Evolutionary conservation across 2,329 filamentous ascomycete genomes (phyloP), one percentile per base, ranked within the genome.

Genomic region (Emergomyces africanus): DNA sequence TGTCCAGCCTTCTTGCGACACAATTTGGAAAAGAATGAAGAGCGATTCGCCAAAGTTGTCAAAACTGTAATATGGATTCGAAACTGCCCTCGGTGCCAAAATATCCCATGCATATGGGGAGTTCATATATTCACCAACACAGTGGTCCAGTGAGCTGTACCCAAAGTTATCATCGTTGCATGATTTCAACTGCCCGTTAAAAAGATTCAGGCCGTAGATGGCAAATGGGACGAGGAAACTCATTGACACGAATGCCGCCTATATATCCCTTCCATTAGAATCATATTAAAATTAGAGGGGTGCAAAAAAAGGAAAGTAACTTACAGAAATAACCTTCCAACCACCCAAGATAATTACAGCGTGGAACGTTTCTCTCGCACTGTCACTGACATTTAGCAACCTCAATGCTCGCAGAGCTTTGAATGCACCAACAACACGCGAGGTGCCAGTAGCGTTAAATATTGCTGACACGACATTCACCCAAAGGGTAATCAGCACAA

Each of bases 11-110:
- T 99, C 95, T 72, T 99, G 94, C 57, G 92, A 97, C 48, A 97
- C 92, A 73, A 99, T 96, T 72, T 97, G 91, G 76, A 96, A 99
- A 61, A 99, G 87, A 62, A 95, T 95, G 76, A 97, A 97, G 39
- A 99, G 79, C 0, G 92, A 88, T 58, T 89, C 83, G n/a, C 87
- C 89, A 67, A 99, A 99, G 69, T 95, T 88, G 72, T 99, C 94
- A 69, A 99, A 99, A 71, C 87, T 87, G 74, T 87, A 97, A 69
- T 84, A 95, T 0, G 86, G 84, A 67, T 99, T 97, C 1, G 82
- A 74, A 12, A 87, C 90, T 53, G 87, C 83, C 58, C 94, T 84
- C 5, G 94, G 94, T 1, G 90, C 87, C 10, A 96, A 77, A 60
- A 99, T 81, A 9, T 86, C 76, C 91, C 92, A 99, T 58, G 86